Conservation (phyloP, 129 eudicot species). For the Glebionis coronaria region DNA sequence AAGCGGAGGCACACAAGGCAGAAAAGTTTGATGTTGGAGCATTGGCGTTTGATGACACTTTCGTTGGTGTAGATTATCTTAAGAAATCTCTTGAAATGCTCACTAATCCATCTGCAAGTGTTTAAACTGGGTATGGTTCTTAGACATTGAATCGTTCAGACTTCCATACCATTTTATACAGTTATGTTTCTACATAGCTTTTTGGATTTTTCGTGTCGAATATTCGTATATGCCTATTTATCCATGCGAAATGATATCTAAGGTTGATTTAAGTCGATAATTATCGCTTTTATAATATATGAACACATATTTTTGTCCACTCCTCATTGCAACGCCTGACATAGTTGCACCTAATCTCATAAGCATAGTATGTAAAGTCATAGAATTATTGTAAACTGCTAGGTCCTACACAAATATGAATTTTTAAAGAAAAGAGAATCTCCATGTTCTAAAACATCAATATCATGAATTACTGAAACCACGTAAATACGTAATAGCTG, state of each 20-base stretch:
- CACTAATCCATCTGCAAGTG: conserved; percentile 71
- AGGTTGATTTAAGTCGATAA: too few relatives aligned
- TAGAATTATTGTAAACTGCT: too few relatives aligned
- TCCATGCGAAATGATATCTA: conserved; percentile 7
- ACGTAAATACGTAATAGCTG: too few relatives aligned
- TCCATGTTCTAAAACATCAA: too few relatives aligned
- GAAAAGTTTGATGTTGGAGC: conserved; percentile 95
- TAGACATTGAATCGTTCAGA: not conserved
- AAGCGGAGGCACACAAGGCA: conserved; percentile 95
- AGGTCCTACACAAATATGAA: too few relatives aligned
- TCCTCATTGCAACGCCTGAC: too few relatives aligned
- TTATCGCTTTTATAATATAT: too few relatives aligned
- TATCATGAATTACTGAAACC: too few relatives aligned
- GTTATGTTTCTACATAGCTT: conserved; percentile 28
- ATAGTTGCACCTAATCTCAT: too few relatives aligned
- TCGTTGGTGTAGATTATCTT: conserved; percentile 77
- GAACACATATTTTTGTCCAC: too few relatives aligned
- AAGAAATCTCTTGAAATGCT: conserved; percentile 80
- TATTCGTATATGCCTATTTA: conserved; percentile 17
- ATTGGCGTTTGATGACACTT: conserved; percentile 85
- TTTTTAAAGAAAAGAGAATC: too few relatives aligned
- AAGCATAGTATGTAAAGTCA: too few relatives aligned
- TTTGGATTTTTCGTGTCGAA: conserved; percentile 27
- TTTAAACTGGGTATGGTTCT: conserved; percentile 26
- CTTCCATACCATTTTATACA: not conserved